Percentiles rank a stretch among this genome's conserved stretches.
Conservation (phyloP, 495 filamentous ascomycete genomes). For the Hypomontagnella monticulosa region DNA sequence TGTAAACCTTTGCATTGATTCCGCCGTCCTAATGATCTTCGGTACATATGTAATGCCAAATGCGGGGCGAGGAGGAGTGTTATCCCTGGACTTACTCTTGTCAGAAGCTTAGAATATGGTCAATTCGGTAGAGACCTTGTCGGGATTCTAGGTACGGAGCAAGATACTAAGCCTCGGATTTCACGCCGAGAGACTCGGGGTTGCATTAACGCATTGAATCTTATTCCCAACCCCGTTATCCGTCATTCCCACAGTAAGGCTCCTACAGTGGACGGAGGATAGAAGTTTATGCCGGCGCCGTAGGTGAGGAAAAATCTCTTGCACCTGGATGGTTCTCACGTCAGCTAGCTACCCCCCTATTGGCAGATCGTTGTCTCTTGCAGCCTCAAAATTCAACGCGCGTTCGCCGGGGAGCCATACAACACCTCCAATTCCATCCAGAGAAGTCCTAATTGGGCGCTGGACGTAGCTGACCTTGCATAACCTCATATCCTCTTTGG, state of each 20-base stretch:
- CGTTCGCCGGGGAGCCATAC: neutral
- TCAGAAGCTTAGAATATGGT: no score
- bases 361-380: slow-evolving; percentile 7
- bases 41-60: neutral
- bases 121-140: slow-evolving; percentile 2
- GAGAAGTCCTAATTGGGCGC: neutral
- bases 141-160: slow-evolving; percentile 15
- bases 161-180: slow-evolving; percentile 16
- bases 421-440: neutral
- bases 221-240: neutral
- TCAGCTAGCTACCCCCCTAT: slow-evolving; percentile 13
- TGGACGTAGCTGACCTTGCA: slow-evolving; percentile 8
- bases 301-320: slow-evolving; percentile 12
- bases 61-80: slow-evolving; percentile 11
- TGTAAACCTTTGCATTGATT: slow-evolving; percentile 18
- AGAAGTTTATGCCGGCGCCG: no score
- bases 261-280: no score
- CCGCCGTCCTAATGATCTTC: slow-evolving; percentile 10
- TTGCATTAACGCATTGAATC: slow-evolving; percentile 20
- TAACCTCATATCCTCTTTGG: slow-evolving; percentile 20
- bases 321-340: slow-evolving; percentile 11
- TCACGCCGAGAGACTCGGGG: neutral
- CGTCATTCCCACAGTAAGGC: no score
- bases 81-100: slow-evolving; percentile 11
- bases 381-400: neutral